Base-by-base conservation (phyloP, 139 green algal genomes). In the Asterochloris erici region DNA sequence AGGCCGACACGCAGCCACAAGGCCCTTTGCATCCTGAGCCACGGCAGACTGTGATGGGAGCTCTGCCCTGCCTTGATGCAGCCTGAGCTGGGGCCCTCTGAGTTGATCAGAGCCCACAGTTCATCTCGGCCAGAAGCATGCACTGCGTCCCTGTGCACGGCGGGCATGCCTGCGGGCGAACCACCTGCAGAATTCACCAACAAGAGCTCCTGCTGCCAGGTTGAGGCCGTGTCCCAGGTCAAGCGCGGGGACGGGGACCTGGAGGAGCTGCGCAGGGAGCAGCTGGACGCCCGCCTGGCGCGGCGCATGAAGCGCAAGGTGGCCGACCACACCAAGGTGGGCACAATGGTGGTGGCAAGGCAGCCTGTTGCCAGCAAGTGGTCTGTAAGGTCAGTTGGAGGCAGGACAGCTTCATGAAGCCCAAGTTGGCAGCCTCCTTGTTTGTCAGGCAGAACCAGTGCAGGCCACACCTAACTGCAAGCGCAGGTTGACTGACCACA, bases 171-270 rank as follows among this genome's bases (percentile, higher is more conserved):
- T 38, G n/a, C n/a, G 12, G 70, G n/a, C 70, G 63, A 76, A 76
- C n/a, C 26, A 1, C n/a, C n/a, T 28, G n/a, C 19, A 28, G 23
- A 29, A 2, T 76, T 2, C 70, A 29, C 24, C 14, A 9, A 9
- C 60, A 62, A 26, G 12, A 66, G 28, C 10, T 66, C 61, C 14
- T 12, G 63, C 21, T 12, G 29, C 23, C 81, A 90, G 86, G 81
- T 88, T 62, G 84, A 85, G 24, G 75, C 77, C 19, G 66, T 85
- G 21, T 73, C 84, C n/a, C 81, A 85, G 60, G 29, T 66, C 0
- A 91, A 91, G 79, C 73, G 89, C 68, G 88, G 88, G 23, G 84
- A 70, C 23, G 86, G 87, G 74, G 86, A 84, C 23, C 63, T 91
- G 69, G 81, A 87, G 63, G 74, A 85, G 64, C 60, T 82, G 60